Conservation (phyloP, 1,284 basidiomycete species). For the Coniophora puteana region DNA sequence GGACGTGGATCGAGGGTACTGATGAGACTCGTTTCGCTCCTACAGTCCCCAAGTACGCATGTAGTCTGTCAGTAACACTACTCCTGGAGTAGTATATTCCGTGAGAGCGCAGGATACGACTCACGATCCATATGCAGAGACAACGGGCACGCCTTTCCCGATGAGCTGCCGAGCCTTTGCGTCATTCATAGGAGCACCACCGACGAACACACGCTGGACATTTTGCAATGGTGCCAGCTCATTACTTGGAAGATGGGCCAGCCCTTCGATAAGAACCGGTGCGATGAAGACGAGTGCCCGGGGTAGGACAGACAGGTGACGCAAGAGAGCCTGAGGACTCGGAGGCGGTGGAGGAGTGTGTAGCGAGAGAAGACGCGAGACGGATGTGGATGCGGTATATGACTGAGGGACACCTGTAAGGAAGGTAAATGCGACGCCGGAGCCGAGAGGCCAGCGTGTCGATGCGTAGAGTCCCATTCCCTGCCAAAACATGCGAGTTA, state of each 20-base stretch:
- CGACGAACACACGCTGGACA: constrained; percentile 1
- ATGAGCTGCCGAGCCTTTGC: constrained; percentile 1
- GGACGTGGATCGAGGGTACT: neutral
- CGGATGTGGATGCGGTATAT: no score
- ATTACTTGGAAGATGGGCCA: neutral
- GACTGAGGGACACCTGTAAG: neutral
- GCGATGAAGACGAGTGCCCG: neutral
- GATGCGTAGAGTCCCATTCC: neutral
- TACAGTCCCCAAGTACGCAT: no score
- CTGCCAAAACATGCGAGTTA: neutral
- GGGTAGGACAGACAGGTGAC: neutral
- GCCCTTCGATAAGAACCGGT: neutral
- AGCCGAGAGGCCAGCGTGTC: neutral
- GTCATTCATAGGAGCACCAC: constrained; percentile 5
- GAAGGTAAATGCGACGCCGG: neutral
- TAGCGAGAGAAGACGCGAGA: no score
- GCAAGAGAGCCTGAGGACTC: neutral
- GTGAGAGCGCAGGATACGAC: no score
- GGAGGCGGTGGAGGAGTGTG: no score
- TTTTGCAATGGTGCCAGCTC: neutral
- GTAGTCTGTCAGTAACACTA: no score
- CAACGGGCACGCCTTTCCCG: neutral
- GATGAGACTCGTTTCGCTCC: neutral
- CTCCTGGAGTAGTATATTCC: no score
- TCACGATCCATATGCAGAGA: constrained; percentile 7